A percentile compares a stretch with the other conserved stretches of the same genome.
Evolutionary conservation across 108 stramenopile species (phyloP).

Genomic region (Poteriospumella lacustris): DNA sequence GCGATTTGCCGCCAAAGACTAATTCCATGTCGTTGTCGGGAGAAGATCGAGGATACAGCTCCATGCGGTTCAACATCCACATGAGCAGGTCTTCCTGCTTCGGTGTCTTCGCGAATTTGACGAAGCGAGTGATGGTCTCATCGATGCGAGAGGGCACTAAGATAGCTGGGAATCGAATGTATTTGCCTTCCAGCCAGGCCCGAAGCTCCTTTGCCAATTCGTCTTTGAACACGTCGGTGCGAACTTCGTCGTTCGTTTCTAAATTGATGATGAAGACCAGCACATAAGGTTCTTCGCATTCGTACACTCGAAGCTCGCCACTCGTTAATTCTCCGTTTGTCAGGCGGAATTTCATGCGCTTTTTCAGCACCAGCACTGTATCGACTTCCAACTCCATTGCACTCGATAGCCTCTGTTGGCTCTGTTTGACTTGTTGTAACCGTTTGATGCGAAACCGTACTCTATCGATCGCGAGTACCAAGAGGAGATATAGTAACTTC

Average conservation of each 20-base stretch:
- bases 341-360: neutral
- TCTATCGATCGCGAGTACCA: too few species aligned
- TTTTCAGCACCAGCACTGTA: neutral
- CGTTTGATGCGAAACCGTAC: too few species aligned
- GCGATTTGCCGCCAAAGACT: neutral
- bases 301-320: neutral
- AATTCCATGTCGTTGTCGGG: neutral
- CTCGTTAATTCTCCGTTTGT: neutral
- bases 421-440: too few species aligned
- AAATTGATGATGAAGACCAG: neutral
- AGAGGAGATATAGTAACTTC: too few species aligned
- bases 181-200: slow-evolving; percentile 4
- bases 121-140: neutral
- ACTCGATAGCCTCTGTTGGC: too few species aligned
- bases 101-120: slow-evolving; percentile 5
- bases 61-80: slow-evolving; percentile 12
- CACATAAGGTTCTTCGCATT: slow-evolving; percentile 8
- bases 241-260: neutral
- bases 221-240: neutral
- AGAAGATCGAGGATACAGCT: neutral
- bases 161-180: neutral
- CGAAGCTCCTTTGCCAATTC: neutral
- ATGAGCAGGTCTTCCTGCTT: neutral
- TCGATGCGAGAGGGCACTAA: neutral
- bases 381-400: neutral